These are phyloP conservation scores for Alectoria sarmentosa DNA, from an alignment of 495 filamentous ascomycete species.

Conservation along the genomic window DNA sequence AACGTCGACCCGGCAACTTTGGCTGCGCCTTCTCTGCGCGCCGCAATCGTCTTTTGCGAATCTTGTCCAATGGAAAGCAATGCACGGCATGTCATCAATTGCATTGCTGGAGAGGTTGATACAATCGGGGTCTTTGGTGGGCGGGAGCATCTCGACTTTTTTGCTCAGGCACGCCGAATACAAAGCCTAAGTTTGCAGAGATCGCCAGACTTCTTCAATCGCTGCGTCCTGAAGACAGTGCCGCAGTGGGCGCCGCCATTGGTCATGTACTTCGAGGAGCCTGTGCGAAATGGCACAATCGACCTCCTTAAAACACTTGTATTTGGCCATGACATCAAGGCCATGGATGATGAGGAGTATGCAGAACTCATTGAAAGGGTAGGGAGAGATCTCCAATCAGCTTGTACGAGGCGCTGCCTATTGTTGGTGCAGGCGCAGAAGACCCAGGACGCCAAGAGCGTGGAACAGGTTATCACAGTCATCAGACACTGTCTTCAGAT, in stretches of 20 bases:
- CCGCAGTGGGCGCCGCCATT: conserved; percentile 62
- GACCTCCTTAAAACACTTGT: conserved; percentile 49
- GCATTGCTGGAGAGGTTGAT: conserved; percentile 48
- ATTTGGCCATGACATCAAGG: conserved; percentile 38
- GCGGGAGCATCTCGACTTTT: conserved; percentile 53
- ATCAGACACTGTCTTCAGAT: conserved; percentile 37
- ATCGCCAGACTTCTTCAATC: conserved; percentile 34
- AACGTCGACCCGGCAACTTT: conserved; percentile 49
- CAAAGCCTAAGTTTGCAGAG: conserved; percentile 37
- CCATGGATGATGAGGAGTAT: conserved; percentile 29
- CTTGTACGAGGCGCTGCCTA: conserved; percentile 34
- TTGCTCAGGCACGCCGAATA: conserved; percentile 37
- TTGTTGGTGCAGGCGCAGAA: conserved; percentile 21
- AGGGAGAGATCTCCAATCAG: conserved; percentile 33
- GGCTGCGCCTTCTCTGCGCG: conserved; percentile 47
- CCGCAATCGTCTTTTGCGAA: conserved; percentile 44
- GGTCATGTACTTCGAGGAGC: conserved; percentile 52
- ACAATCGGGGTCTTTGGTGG: conserved; percentile 51
- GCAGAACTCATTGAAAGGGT: conserved; percentile 30
- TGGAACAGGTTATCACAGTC: conserved; percentile 36
- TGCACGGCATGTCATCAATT: conserved; percentile 41
- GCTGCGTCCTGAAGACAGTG: conserved; percentile 46
- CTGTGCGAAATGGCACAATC: conserved; percentile 48
- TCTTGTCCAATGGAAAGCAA: conserved; percentile 33
- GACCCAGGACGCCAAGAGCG: conserved; percentile 32